Evolutionary conservation across 106 monocot species (phyloP).

Genomic region (Apostasia shenzhenica): DNA sequence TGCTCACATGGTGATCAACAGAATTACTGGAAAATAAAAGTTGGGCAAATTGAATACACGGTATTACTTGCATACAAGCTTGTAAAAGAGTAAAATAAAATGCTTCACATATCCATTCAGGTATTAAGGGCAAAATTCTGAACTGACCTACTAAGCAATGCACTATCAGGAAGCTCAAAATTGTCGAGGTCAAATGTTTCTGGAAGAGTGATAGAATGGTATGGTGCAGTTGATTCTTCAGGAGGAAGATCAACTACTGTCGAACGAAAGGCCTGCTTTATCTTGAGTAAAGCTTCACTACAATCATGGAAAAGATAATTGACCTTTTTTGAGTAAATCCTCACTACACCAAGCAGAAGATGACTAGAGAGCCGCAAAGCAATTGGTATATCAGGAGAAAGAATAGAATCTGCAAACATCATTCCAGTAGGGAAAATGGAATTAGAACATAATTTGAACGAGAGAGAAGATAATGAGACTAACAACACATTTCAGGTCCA

Average conservation of each 20-base stretch:
- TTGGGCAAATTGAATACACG: neutral
- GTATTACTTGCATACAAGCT: neutral
- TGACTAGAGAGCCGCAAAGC: constrained; percentile 97
- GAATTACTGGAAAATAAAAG: constrained; percentile 51
- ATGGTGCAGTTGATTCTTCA: constrained; percentile 99
- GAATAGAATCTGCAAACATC: constrained; percentile 81
- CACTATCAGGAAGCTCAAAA: constrained; percentile 91
- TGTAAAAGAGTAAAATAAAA: neutral
- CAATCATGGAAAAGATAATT: constrained; percentile 99
- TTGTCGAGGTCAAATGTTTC: constrained; percentile 99
- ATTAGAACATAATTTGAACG: neutral
- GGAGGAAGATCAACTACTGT: constrained; percentile 97
- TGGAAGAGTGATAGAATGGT: constrained; percentile 97
- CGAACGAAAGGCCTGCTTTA: constrained; percentile 99
- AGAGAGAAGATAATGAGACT: too few species aligned
- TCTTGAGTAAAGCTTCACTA: constrained; percentile 92
- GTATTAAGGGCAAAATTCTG: neutral
- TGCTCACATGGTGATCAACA: constrained; percentile 93
- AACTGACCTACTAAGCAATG: constrained; percentile 58
- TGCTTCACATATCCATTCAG: too few species aligned
- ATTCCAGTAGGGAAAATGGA: neutral
- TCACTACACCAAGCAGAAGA: constrained; percentile 97
- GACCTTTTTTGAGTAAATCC: constrained; percentile 98
- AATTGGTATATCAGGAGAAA: constrained; percentile 95
- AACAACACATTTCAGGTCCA: too few species aligned